Evolutionary conservation across 345 rosid species (phyloP), one percentile per base, ranked within the genome.

Genomic region (Eutrema japonicum): DNA sequence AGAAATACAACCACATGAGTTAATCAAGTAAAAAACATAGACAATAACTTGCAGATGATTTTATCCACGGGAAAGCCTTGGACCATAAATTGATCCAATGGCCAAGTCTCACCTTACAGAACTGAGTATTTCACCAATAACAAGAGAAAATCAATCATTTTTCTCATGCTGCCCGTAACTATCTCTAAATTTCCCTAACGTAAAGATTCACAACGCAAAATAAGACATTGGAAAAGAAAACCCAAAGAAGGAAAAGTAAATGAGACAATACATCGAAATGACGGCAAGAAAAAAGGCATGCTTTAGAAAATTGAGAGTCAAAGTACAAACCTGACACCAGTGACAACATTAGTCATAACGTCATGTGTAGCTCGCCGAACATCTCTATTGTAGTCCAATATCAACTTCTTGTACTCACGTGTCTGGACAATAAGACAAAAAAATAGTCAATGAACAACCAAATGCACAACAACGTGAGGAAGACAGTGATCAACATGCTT

Each of bases 321-420:
- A 78, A 56, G 48, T 52, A 57, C 91, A 53, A 85, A 94, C 99
- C 99, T 93, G 10, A 88, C 84, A 64, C 86, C 77, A 65, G 76
- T 73, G 70, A 89, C 96, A 79, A 94, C 82, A 79, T 74, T 84
- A 73, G 82, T 80, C 99, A 92, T 94, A 65, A 90, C 80, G 35
- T 89, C 97, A 76, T 90, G 87, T 3, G 96, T 89, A 76, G 91
- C 92, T 66, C 92, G 96, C 52, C 99, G 96, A 81, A 94, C 97
- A 62, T 94, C 99, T 82, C 96, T 89, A 67, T 78, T 94, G 70
- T 89, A 94, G 77, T 94, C 99, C 81, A 94, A 45, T 79, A 94
- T 73, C 76, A 94, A 74, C 86, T 84, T 89, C 84, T 87, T 92
- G 89, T 91, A 91, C 76, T 91, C 93, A 76, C 89, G 92, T 35